These are phyloP conservation scores for Cymodocea nodosa DNA, from an alignment of 116 monocot species.

Conservation along the genomic window DNA sequence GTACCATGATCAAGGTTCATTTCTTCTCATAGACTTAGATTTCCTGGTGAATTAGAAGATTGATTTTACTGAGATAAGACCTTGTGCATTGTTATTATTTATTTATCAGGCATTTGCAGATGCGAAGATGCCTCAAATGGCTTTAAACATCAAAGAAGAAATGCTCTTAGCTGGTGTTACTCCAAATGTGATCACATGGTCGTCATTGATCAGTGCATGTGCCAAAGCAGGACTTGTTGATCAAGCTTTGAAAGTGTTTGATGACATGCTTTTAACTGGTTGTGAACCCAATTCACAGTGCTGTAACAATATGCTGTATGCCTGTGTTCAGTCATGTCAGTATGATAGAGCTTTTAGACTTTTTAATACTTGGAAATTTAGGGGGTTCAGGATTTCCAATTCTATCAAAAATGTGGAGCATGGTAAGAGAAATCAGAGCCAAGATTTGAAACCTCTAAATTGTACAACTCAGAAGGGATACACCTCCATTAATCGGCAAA, in stretches of 20 bases:
- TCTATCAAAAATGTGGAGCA: conserved; percentile 4
- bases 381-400: conserved; percentile 34
- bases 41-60: not conserved
- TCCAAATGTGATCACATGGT: conserved; percentile 79
- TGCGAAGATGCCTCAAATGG: conserved; percentile 79
- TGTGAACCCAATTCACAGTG: conserved; percentile 78
- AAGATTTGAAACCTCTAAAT: conserved; percentile 3
- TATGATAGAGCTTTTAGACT: conserved; percentile 85
- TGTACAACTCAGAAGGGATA: not conserved
- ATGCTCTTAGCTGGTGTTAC: conserved; percentile 53
- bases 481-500: conserved; percentile 5
- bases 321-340: conserved; percentile 65
- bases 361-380: conserved; percentile 55
- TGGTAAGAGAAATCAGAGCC: not conserved
- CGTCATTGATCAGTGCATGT: conserved; percentile 61
- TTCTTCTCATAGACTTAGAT: not conserved
- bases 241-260: conserved; percentile 51
- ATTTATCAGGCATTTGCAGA: conserved; percentile 62
- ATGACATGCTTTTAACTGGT: conserved; percentile 68
- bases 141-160: conserved; percentile 67
- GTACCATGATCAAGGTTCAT: conserved; percentile 83
- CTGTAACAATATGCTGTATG: conserved; percentile 71
- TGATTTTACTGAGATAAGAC: too few species aligned
- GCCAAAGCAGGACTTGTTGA: conserved; percentile 56
- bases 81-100: not conserved